Evolutionary conservation across 108 stramenopile species (phyloP), one percentile per base, ranked within the genome.

Genomic region (Conticribra weissflogii): DNA sequence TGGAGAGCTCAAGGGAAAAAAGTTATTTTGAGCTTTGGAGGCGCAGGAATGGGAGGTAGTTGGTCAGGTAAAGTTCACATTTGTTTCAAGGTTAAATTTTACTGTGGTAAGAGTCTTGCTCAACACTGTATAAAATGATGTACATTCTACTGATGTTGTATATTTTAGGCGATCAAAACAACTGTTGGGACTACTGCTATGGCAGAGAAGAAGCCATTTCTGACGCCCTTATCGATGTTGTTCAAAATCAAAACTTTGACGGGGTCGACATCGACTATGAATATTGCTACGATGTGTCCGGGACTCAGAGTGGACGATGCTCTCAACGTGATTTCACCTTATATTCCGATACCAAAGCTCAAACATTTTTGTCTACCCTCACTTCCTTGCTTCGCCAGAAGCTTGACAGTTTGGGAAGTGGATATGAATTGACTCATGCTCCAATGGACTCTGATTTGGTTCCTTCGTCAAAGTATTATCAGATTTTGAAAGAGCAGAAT

Each of bases 121-220:
- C 36, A 5, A 41, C 36, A 41, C n/a, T n/a, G n/a, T n/a, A n/a
- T n/a, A n/a, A n/a, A n/a, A n/a, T n/a, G n/a, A n/a, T n/a, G n/a
- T n/a, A n/a, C n/a, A n/a, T n/a, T n/a, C n/a, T n/a, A n/a, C n/a
- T n/a, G n/a, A n/a, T n/a, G n/a, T n/a, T n/a, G n/a, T n/a, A n/a
- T n/a, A n/a, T n/a, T n/a, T n/a, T n/a, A n/a, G n/a, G n/a, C n/a
- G 36, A 41, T 12, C 8, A 41, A 5, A 83, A 88, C 54, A 84
- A 88, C 52, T 88, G 87, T 63, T 88, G 87, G 87, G 87, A 88
- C 2, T 86, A 88, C 62, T 88, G 87, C 58, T 88, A 70, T 54
- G 87, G 81, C 3, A 74, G 64, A 55, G 84, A 88, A 54, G 68
- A 78, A 12, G 45, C 68, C 17, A 66, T 88, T 16, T 74, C 84